Base-by-base conservation (phyloP, 495 filamentous ascomycete species). In the Talaromyces borbonicus region DNA sequence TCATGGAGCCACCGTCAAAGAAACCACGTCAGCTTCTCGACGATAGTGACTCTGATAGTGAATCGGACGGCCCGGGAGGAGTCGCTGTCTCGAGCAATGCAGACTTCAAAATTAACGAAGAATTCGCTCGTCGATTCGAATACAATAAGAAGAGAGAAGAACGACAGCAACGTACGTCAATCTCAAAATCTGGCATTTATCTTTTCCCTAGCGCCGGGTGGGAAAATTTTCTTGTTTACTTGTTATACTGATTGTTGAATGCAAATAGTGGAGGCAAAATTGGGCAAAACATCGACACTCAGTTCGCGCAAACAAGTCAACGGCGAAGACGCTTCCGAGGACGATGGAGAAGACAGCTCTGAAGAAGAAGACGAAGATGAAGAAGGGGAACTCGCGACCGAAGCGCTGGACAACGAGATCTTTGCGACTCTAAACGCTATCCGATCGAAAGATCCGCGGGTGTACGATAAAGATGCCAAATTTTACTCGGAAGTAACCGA, bases 121-220 rank as follows among this genome's bases (percentile, higher is more conserved):
- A 90, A 43, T 98, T 83, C 60, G 92, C 92, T 45, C 77, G 78
- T 52, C 72, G 87, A 29, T 97, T 96, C 55, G 90, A 97, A 61
- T 73, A 95, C 59, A 98, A 98, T 67, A 95, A 96, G 70, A 92
- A 90, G 67, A 78, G 92, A 22, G 88, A 92, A 63, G 92, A 98
- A 58, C 69, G 83, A 44, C 78, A 84, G n/a, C 74, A 80, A 57
- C 63, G 89, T 90, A 66, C 68, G 80, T 73, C 43, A 38, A 29
- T 46, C 46, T 15, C 14, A 33, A 45, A 33, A 8, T 35, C 9
- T 6, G 2, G n/a, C n/a, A n/a, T n/a, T n/a, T n/a, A n/a, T n/a
- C n/a, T n/a, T n/a, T n/a, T n/a, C n/a, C n/a, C n/a, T n/a, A n/a
- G n/a, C n/a, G n/a, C n/a, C n/a, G n/a, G n/a, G n/a, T n/a, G n/a